Evolutionary conservation across 1,284 basidiomycete species (phyloP).

Genomic region (Moniliophthora roreri): DNA sequence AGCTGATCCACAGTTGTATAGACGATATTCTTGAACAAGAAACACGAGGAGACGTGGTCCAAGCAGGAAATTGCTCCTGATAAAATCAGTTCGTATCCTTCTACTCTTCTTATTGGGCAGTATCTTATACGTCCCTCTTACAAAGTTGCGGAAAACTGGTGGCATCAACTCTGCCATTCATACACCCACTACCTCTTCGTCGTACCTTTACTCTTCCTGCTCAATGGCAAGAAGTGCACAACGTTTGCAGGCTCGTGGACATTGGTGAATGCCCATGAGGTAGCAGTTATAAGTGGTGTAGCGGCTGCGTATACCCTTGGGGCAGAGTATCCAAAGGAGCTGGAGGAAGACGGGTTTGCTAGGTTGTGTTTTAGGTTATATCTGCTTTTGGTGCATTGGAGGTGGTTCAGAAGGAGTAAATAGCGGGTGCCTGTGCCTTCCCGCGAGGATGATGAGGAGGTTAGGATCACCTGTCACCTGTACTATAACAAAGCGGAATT

Average conservation of each 20-base stretch:
- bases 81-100: conserved; percentile 14
- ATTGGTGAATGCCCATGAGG: conserved; percentile 21
- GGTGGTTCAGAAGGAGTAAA: conserved; percentile 8
- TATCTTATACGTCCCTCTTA: neutral
- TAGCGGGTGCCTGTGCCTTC: too few species aligned
- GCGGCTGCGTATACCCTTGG: conserved; percentile 18
- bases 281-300: conserved; percentile 18
- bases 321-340: conserved; percentile 15
- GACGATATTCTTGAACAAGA: conserved; percentile 20
- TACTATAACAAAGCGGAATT: too few species aligned
- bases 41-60: conserved; percentile 16
- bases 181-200: conserved; percentile 19
- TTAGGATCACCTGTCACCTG: too few species aligned
- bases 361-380: conserved; percentile 19
- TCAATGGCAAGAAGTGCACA: conserved; percentile 13
- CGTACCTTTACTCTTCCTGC: conserved; percentile 15
- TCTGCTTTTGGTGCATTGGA: conserved; percentile 15
- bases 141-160: conserved; percentile 15
- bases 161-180: conserved; percentile 19
- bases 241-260: conserved; percentile 19
- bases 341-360: conserved; percentile 15
- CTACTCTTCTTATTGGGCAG: neutral
- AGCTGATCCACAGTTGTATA: neutral
- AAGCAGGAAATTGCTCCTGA: conserved; percentile 15
- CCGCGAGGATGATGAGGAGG: too few species aligned